These are phyloP conservation scores for Cercospora sp. DNA, from an alignment of 2,329 filamentous ascomycete species.

Conservation along the genomic window DNA sequence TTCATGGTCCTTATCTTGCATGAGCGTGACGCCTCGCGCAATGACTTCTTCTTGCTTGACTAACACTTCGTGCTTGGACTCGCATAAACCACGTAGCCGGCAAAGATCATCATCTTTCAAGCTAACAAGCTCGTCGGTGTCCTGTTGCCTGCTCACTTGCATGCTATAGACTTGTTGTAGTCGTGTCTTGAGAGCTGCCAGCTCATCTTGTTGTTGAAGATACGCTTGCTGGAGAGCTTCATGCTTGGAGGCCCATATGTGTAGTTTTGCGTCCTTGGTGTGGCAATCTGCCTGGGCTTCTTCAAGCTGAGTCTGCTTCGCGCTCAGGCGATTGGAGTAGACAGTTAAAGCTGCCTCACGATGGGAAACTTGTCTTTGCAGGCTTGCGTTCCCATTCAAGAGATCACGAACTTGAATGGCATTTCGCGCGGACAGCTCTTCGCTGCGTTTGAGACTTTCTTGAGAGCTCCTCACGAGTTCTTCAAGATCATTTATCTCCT, in stretches of 20 bases:
- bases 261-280: conserved; percentile 15
- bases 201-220: conserved; percentile 16
- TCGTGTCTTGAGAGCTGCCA: conserved; percentile 15
- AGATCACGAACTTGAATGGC: conserved; percentile 18
- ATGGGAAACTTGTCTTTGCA: conserved; percentile 10
- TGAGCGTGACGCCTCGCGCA: conserved; percentile 25
- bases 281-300: conserved; percentile 7
- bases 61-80: conserved; percentile 30
- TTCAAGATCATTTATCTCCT: conserved; percentile 31
- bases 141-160: conserved; percentile 17
- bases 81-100: conserved; percentile 28
- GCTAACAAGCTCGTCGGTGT: conserved; percentile 20
- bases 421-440: conserved; percentile 18
- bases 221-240: conserved; percentile 15
- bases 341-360: conserved; percentile 13
- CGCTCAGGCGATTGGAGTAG: conserved; percentile 9
- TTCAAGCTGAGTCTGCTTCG: conserved; percentile 17
- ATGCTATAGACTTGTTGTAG: conserved; percentile 15
- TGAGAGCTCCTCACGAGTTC: conserved; percentile 24
- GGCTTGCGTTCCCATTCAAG: conserved; percentile 9
- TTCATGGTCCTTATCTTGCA: conserved; percentile 28
- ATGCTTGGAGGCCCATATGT: conserved; percentile 13
- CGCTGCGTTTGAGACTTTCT: conserved; percentile 20
- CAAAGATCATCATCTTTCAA: conserved; percentile 25
- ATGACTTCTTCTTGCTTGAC: conserved; percentile 33